Evolutionary conservation across 2,329 filamentous ascomycete species (phyloP).

Genomic region (Arthrinium puccinioides): DNA sequence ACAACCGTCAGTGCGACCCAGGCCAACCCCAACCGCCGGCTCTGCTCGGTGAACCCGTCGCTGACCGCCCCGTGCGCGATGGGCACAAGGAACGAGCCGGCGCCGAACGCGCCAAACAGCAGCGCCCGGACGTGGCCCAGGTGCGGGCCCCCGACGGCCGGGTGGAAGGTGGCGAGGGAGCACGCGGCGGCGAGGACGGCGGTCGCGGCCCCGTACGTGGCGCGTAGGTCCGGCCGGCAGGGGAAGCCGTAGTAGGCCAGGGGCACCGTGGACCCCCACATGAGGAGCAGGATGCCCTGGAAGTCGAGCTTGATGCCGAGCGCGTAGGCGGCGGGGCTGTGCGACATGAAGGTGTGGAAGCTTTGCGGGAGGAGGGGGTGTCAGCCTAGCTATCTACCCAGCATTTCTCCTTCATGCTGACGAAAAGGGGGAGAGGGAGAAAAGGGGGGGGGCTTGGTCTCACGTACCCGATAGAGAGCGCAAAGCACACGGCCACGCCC

Average conservation of each 20-base stretch:
- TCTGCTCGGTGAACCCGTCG: slow-evolving; percentile 25
- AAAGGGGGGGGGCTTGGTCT: not conserved
- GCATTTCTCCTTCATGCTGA: not conserved
- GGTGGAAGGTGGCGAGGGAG: slow-evolving; percentile 28
- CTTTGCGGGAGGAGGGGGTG: slow-evolving; percentile 19
- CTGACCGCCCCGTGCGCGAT: slow-evolving; percentile 27
- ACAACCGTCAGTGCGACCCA: slow-evolving; percentile 30
- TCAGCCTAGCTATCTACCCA: not conserved
- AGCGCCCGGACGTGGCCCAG: slow-evolving; percentile 29
- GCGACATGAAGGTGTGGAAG: slow-evolving; percentile 51
- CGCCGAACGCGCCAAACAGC: slow-evolving; percentile 32
- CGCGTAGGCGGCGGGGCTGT: slow-evolving; percentile 38
- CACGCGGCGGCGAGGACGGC: slow-evolving; percentile 27
- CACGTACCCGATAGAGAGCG: slow-evolving; percentile 33
- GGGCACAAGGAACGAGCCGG: slow-evolving; percentile 30
- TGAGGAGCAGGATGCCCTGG: slow-evolving; percentile 52
- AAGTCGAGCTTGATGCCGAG: slow-evolving; percentile 55
- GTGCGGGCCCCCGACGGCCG: slow-evolving; percentile 27
- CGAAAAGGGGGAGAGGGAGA: not conserved
- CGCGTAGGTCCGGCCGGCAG: slow-evolving; percentile 23
- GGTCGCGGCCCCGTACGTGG: slow-evolving; percentile 28
- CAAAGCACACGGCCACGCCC: slow-evolving; percentile 37
- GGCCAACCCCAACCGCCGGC: slow-evolving; percentile 28
- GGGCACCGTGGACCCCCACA: slow-evolving; percentile 55
- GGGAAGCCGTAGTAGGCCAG: slow-evolving; percentile 49